Conservation (phyloP, 495 filamentous ascomycete genomes). For the Daldinia decipiens region DNA sequence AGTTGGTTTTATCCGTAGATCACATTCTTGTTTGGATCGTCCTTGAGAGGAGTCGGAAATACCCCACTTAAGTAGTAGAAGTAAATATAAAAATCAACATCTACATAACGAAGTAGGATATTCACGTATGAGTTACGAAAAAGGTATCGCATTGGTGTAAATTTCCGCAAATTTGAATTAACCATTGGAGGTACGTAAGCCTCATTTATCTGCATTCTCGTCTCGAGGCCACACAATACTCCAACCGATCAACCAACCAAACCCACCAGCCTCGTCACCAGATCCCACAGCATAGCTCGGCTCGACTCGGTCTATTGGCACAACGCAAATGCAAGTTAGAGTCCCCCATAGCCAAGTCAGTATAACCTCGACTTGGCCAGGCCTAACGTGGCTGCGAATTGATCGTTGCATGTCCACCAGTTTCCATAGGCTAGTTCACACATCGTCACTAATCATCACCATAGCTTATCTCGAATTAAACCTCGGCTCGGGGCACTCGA, state of each 20-base stretch:
- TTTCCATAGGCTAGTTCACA: background rate
- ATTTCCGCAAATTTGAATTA: conserved; percentile 10
- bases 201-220: conserved; percentile 15
- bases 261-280: conserved; percentile 3
- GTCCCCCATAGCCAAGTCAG: conserved; percentile 1
- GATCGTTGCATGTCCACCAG: conserved; percentile 6
- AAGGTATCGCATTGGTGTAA: background rate
- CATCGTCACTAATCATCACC: conserved; percentile 3
- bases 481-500: conserved; percentile 2
- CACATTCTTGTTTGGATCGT: background rate
- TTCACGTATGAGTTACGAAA: conserved; percentile 1
- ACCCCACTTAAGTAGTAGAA: conserved; percentile 38
- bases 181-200: background rate
- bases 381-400: background rate
- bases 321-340: conserved; percentile 20
- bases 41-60: conserved; percentile 41
- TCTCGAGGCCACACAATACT: conserved; percentile 11
- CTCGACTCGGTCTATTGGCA: conserved; percentile 33
- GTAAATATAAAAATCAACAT: conserved; percentile 12
- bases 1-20: background rate
- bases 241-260: conserved; percentile 12
- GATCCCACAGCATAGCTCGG: conserved; percentile 22
- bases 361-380: background rate
- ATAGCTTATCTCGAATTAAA: conserved; percentile 6
- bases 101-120: background rate